phyloP scores from a whole-genome alignment of 139 green algal species.

The Spirogloea muscicola region DNA sequence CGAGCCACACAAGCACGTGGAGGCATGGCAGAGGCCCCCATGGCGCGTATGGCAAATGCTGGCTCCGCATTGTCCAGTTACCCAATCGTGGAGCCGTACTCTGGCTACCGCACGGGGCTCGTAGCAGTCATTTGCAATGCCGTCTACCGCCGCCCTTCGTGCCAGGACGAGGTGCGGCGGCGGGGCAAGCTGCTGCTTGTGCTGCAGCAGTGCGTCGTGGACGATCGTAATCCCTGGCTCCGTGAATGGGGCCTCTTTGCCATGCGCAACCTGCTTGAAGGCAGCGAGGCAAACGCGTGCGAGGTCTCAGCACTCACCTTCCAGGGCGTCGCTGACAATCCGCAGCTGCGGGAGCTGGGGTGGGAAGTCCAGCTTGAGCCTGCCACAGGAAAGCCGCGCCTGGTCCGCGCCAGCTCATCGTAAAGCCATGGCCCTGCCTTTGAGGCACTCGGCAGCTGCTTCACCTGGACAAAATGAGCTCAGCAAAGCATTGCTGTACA shows the following conservation, averaged over 20 bases:
- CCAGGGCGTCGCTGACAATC: constrained; percentile 50
- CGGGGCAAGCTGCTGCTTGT: constrained; percentile 17
- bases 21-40: too few relatives aligned
- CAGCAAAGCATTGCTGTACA: too few relatives aligned
- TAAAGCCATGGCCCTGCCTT: too few relatives aligned
- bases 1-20: too few relatives aligned
- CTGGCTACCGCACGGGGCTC: constrained; percentile 36
- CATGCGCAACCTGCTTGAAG: constrained; percentile 82
- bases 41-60: too few relatives aligned
- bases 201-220: constrained; percentile 46
- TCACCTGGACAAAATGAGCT: too few relatives aligned
- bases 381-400: too few relatives aligned
- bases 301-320: constrained; percentile 42
- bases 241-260: constrained; percentile 86
- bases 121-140: constrained; percentile 42
- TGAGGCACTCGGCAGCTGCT: too few relatives aligned
- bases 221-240: constrained; percentile 49
- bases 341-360: constrained; percentile 62
- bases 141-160: not conserved
- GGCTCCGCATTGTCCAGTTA: too few relatives aligned
- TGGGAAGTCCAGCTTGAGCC: constrained; percentile 67
- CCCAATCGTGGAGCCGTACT: too few relatives aligned
- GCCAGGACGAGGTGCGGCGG: constrained; percentile 23
- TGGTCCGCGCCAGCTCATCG: too few relatives aligned
- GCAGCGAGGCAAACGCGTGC: constrained; percentile 48